These are phyloP conservation scores for Fusarium domesticum DNA, from an alignment of 2,329 filamentous ascomycete genomes.

Conservation along the genomic window DNA sequence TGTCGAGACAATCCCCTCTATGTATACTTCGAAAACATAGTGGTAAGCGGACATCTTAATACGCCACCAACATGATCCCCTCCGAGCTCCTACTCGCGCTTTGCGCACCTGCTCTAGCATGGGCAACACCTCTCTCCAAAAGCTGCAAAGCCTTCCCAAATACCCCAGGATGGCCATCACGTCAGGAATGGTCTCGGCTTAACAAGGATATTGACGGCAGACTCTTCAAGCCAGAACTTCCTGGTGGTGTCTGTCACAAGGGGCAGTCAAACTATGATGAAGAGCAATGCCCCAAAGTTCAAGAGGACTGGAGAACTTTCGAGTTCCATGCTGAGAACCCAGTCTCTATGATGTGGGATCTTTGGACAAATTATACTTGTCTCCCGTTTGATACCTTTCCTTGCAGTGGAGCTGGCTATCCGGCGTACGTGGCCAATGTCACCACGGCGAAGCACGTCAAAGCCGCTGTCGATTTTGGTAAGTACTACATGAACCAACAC, in stretches of 20 bases:
- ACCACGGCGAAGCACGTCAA: conserved; percentile 24
- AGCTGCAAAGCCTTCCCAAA: conserved; percentile 6
- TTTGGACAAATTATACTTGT: conserved; percentile 47
- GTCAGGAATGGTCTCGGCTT: background rate
- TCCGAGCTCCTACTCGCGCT: background rate
- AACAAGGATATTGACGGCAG: conserved; percentile 3
- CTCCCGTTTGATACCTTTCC: conserved; percentile 36
- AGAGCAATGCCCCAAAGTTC: conserved; percentile 6
- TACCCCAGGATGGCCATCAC: conserved; percentile 1
- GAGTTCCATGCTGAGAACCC: conserved; percentile 12
- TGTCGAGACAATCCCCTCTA: background rate
- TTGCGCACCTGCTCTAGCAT: conserved; percentile 2
- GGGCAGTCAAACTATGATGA: conserved; percentile 5
- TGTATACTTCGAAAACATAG: background rate
- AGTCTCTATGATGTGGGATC: conserved; percentile 27
- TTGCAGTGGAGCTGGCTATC: conserved; percentile 28
- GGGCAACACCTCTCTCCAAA: conserved; percentile 1
- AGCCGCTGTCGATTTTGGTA: conserved; percentile 11
- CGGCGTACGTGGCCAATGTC: conserved; percentile 24
- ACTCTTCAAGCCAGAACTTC: conserved; percentile 2
- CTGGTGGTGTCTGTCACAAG: conserved; percentile 5
- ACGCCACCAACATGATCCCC: background rate
- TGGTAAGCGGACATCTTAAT: background rate
- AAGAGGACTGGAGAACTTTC: conserved; percentile 7
- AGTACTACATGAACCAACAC: background rate